These are phyloP conservation scores for Fusarium veterinarium DNA, from an alignment of 2,329 filamentous ascomycete genomes.

Conservation along the genomic window DNA sequence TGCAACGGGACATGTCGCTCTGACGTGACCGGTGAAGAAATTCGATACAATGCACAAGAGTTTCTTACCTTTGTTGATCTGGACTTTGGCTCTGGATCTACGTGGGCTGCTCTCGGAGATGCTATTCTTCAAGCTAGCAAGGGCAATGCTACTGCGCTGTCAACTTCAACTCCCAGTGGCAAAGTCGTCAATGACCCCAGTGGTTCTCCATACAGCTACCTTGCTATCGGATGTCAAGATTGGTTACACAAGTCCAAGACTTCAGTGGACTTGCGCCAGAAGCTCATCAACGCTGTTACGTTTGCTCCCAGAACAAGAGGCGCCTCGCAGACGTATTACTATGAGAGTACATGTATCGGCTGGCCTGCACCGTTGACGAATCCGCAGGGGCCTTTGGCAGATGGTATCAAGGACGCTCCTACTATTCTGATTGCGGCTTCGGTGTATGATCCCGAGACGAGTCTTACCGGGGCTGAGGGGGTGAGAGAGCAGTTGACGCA, in stretches of 20 bases:
- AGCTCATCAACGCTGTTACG: conserved; percentile 1
- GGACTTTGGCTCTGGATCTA: neutral
- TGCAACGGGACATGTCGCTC: conserved; percentile 32
- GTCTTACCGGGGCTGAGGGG: conserved; percentile 34
- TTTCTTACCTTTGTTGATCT: conserved; percentile 28
- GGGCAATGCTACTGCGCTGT: conserved; percentile 38
- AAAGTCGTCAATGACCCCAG: neutral
- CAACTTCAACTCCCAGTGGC: conserved; percentile 6
- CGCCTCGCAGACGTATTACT: conserved; percentile 25
- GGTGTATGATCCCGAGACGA: conserved; percentile 37
- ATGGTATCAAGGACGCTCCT: conserved; percentile 9
- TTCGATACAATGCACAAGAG: conserved; percentile 29
- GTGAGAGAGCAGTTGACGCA: conserved; percentile 34
- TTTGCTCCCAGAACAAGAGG: conserved; percentile 38
- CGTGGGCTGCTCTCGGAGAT: conserved; percentile 29
- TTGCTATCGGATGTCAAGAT: conserved; percentile 42
- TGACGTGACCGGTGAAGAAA: conserved; percentile 39
- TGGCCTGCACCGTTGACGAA: conserved; percentile 39
- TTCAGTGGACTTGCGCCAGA: conserved; percentile 23
- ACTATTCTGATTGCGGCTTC: conserved; percentile 32
- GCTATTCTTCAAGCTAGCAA: conserved; percentile 27
- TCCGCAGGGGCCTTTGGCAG: conserved; percentile 16
- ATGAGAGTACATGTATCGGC: conserved; percentile 31
- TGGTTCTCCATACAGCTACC: conserved; percentile 27
- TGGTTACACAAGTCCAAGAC: conserved; percentile 31